Conservation (phyloP, 192 early-diverging fungal species). For the Coemansia sp. region DNA sequence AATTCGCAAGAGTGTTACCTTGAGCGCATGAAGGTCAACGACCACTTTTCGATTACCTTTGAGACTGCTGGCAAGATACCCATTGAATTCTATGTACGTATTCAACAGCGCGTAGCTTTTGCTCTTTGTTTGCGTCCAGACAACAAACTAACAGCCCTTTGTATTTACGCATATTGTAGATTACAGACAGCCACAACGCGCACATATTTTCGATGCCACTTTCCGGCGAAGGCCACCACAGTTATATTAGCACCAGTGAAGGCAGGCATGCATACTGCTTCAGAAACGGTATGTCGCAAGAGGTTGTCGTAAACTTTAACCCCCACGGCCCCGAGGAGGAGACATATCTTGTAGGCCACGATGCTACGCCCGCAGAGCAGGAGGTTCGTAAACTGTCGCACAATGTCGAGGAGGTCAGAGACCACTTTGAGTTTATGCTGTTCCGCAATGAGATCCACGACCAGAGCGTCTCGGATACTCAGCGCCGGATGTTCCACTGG, state of each 20-base stretch:
- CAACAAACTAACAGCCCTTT: slow-evolving; percentile 1
- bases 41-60: slow-evolving; percentile 52
- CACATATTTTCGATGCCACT: slow-evolving; percentile 47
- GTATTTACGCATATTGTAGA: slow-evolving; percentile 11
- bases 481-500: slow-evolving; percentile 54
- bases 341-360: slow-evolving; percentile 28
- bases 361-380: slow-evolving; percentile 45
- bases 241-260: slow-evolving; percentile 35
- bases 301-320: slow-evolving; percentile 56
- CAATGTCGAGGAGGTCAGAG: slow-evolving; percentile 53
- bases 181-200: slow-evolving; percentile 39
- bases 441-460: slow-evolving; percentile 56
- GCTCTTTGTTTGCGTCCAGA: neutral
- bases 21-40: slow-evolving; percentile 50
- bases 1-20: slow-evolving; percentile 53
- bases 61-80: slow-evolving; percentile 55
- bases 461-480: slow-evolving; percentile 47
- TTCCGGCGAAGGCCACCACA: slow-evolving; percentile 48
- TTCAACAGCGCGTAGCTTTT: neutral
- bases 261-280: slow-evolving; percentile 56
- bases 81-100: slow-evolving; percentile 40
- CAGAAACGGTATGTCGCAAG: slow-evolving; percentile 46
- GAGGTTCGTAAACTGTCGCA: slow-evolving; percentile 53
- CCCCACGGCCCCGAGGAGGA: slow-evolving; percentile 54
- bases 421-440: slow-evolving; percentile 56